A percentile compares a stretch with the other conserved stretches of the same genome.
These are phyloP conservation scores for Aspergillus egyptiacus DNA, from an alignment of 495 filamentous ascomycete genomes.

Conservation along the genomic window DNA sequence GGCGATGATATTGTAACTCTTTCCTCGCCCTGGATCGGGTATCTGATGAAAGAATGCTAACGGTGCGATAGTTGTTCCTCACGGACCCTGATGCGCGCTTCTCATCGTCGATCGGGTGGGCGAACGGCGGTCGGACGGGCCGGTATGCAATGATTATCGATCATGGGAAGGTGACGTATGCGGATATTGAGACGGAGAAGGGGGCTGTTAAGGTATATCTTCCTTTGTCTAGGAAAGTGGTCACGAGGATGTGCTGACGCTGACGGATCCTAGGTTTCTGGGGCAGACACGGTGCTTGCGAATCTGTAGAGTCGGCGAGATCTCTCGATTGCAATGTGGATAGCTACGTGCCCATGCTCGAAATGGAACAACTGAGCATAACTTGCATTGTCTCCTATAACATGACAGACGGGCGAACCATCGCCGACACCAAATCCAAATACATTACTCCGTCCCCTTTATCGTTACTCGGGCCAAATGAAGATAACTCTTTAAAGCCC, in stretches of 20 bases:
- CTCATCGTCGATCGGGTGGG: constrained; percentile 76
- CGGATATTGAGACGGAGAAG: constrained; percentile 66
- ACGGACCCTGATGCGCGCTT: constrained; percentile 70
- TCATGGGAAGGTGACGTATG: constrained; percentile 81
- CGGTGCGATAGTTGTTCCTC: constrained; percentile 60
- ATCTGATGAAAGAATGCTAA: background rate
- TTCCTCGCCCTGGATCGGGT: background rate
- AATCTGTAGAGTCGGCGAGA: constrained; percentile 22
- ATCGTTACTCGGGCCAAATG: too few relatives aligned
- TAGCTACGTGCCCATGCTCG: too few relatives aligned
- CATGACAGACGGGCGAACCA: too few relatives aligned
- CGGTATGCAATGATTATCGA: constrained; percentile 84
- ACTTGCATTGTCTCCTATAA: too few relatives aligned
- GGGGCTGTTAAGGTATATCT: constrained; percentile 43
- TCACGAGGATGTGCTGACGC: background rate
- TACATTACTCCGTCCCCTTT: too few relatives aligned
- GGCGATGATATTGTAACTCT: constrained; percentile 60
- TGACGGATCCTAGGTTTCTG: constrained; percentile 47
- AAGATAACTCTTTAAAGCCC: too few relatives aligned
- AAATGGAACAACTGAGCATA: too few relatives aligned
- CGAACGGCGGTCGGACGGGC: constrained; percentile 59
- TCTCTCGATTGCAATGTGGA: too few relatives aligned
- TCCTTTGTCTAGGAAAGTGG: background rate
- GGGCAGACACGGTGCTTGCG: constrained; percentile 62
- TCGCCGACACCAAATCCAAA: too few relatives aligned